These are phyloP conservation scores for Cerrena zonata DNA, from an alignment of 1,284 basidiomycete genomes.

Conservation along the genomic window DNA sequence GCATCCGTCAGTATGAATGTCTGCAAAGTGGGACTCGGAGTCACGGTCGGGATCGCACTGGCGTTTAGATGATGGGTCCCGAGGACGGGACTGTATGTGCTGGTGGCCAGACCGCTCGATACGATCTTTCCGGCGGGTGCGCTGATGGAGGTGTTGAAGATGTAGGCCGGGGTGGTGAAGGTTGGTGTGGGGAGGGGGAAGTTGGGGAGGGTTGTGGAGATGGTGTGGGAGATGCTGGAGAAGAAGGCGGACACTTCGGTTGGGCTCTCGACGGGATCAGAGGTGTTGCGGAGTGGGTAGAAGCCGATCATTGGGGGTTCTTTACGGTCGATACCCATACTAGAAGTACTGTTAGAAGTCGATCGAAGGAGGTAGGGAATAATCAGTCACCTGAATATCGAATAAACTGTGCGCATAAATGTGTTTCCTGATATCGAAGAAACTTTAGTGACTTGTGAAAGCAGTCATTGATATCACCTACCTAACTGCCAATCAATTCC, in stretches of 20 bases:
- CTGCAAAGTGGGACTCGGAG: conserved; percentile 28
- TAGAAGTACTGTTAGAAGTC: conserved; percentile 24
- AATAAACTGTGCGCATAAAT: conserved; percentile 78
- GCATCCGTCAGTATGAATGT: conserved; percentile 33
- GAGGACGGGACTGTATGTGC: conserved; percentile 60
- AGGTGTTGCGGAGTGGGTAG: conserved; percentile 51
- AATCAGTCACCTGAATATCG: conserved; percentile 62
- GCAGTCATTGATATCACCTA: conserved; percentile 18
- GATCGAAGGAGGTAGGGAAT: background rate
- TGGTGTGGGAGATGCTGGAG: conserved; percentile 57
- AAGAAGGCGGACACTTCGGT: conserved; percentile 48
- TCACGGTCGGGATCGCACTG: conserved; percentile 29
- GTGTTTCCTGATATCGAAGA: conserved; percentile 47
- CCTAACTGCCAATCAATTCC: conserved; percentile 86
- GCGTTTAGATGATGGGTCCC: conserved; percentile 24
- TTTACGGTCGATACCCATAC: conserved; percentile 66
- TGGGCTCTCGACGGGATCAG: conserved; percentile 35
- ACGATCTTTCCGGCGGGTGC: conserved; percentile 51
- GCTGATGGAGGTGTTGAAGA: conserved; percentile 63
- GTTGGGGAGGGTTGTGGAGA: conserved; percentile 73
- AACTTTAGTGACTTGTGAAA: background rate
- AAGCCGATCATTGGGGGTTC: conserved; percentile 72
- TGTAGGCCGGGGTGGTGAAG: conserved; percentile 60
- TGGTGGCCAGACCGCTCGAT: conserved; percentile 55
- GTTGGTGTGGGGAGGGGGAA: conserved; percentile 63